Percentiles rank a stretch among this genome's conserved stretches.
These are phyloP conservation scores for Salisapilia sapeloensis DNA, from an alignment of 352 stramenopile species.

Conservation along the genomic window DNA sequence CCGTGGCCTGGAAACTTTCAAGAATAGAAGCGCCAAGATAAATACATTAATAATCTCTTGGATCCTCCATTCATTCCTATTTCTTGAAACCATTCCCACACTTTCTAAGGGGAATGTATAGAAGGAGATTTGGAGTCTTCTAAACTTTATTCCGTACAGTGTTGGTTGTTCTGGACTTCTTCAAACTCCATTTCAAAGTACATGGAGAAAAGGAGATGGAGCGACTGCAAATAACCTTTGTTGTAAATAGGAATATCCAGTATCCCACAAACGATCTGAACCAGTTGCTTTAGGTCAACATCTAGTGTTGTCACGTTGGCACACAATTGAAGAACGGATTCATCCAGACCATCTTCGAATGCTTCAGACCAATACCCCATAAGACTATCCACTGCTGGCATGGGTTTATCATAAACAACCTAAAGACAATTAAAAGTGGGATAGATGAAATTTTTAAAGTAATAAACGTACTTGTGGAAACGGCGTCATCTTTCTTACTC, in stretches of 20 bases:
- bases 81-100: too few relatives aligned
- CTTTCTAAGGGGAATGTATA: too few relatives aligned
- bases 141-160: neutral
- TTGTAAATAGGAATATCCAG: slow-evolving; percentile 87
- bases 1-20: slow-evolving; percentile 67
- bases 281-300: slow-evolving; percentile 71
- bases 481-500: slow-evolving; percentile 75
- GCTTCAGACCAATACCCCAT: slow-evolving; percentile 86
- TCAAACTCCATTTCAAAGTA: slow-evolving; percentile 69
- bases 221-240: slow-evolving; percentile 60
- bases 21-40: slow-evolving; percentile 13
- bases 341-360: slow-evolving; percentile 48
- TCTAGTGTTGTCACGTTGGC: slow-evolving; percentile 41
- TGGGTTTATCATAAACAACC: slow-evolving; percentile 76
- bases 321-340: slow-evolving; percentile 4
- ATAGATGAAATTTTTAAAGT: too few relatives aligned
- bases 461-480: slow-evolving; percentile 20
- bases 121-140: too few relatives aligned
- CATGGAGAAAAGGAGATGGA: slow-evolving; percentile 86
- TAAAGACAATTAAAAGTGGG: slow-evolving; percentile 4
- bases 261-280: slow-evolving; percentile 71
- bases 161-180: slow-evolving; percentile 11
- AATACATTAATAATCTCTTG: too few relatives aligned
- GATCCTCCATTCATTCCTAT: neutral
- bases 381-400: slow-evolving; percentile 72